Evolutionary conservation across 495 filamentous ascomycete genomes (phyloP), one percentile per base, ranked within the genome.

Genomic region (Hypoxylon subgilvum): DNA sequence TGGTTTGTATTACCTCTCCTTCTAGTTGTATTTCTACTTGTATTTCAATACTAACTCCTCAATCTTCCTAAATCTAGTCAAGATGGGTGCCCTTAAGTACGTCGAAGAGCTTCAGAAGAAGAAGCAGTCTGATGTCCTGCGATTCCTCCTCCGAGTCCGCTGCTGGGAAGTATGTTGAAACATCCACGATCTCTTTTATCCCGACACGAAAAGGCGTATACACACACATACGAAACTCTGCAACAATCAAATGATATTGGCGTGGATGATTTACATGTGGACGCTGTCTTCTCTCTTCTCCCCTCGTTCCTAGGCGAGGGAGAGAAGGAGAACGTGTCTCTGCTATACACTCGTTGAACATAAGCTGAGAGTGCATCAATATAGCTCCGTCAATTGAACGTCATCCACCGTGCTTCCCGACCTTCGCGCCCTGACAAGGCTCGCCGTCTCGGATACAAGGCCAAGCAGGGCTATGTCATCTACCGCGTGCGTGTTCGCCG

Each of bases 381-480:
- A 90, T 92, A 97, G 92, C 90, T 95, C 75, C 92, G 92, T 81
- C 92, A 97, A 84, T 81, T 96, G 79, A 92, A 96, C 81, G 92
- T 94, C 80, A 92, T 97, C 84, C 94, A 98, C 86, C 94, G 94
- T 71, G 94, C 94, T 70, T 96, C 92, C 68, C 91, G 92, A 67
- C 94, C 94, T 63, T 97, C 93, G 69, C 94, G 94, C 78, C 94
- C 94, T 72, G 94, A 98, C 82, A 98, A 98, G 87, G 94, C 94
- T 72, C 95, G 95, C 81, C 95, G 94, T 80, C 89, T 98, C 65
- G 94, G 94, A 68, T 98, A 97, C 89, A 98, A 98, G 89, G 93
- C 95, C 80, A 98, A 98, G 89, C 94, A 98, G 81, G 94, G 94
- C 78, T 98, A 97, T 86, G 94, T 97, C 74, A 90, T 98, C 88